Evolutionary conservation across 805 yeast species (phyloP).

Genomic region (Cyberlindnera amylophila): DNA sequence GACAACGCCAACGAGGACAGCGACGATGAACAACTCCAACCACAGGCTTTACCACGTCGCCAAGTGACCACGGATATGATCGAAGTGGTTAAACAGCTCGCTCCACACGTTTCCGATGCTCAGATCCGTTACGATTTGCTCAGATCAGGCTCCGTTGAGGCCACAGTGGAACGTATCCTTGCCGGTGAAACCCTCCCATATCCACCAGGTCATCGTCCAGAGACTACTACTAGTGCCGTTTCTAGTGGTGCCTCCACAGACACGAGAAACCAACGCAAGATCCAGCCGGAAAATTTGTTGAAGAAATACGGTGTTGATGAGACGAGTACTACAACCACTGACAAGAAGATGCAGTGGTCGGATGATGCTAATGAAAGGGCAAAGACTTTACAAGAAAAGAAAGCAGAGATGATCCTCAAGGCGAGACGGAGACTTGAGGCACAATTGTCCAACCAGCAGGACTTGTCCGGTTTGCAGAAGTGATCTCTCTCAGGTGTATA

Average conservation of each 20-base stretch:
- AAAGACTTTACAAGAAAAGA: conserved; percentile 42
- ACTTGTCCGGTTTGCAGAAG: conserved; percentile 15
- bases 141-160: conserved; percentile 75
- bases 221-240: conserved; percentile 8
- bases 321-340: conserved; percentile 1
- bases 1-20: conserved; percentile 6
- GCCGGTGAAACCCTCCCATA: conserved; percentile 56
- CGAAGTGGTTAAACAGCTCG: conserved; percentile 78
- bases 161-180: conserved; percentile 70
- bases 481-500: too few species aligned
- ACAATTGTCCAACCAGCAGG: conserved; percentile 26
- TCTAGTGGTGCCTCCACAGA: conserved; percentile 16
- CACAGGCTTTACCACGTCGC: conserved; percentile 32
- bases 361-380: conserved; percentile 40
- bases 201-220: conserved; percentile 40
- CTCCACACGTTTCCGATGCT: conserved; percentile 63
- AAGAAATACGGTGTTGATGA: conserved; percentile 42
- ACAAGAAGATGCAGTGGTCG: conserved; percentile 36
- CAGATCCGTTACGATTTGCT: conserved; percentile 75
- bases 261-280: conserved; percentile 22
- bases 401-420: conserved; percentile 52
- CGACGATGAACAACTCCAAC: conserved; percentile 6
- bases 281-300: conserved; percentile 30
- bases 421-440: conserved; percentile 58
- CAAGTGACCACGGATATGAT: conserved; percentile 69